A percentile compares a stretch with the other conserved stretches of the same genome.
phyloP scores from a whole-genome alignment of 2,329 filamentous ascomycete genomes.

The Epichloe typhina region DNA sequence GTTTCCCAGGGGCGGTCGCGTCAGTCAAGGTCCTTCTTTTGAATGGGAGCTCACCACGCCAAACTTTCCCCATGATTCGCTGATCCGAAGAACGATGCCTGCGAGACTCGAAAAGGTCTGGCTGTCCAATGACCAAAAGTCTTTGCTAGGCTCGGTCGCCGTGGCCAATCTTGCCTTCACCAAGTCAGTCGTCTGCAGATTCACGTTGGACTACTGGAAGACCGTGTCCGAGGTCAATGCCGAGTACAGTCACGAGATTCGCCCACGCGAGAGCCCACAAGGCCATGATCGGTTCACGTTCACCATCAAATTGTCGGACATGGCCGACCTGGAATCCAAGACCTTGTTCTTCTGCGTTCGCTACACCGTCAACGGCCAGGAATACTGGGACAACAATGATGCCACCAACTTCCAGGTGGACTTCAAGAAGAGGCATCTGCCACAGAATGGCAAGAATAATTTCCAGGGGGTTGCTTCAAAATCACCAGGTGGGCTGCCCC shows the following conservation, averaged over 20 bases:
- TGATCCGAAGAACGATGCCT: slow-evolving; percentile 46
- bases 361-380: slow-evolving; percentile 70
- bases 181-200: slow-evolving; percentile 80
- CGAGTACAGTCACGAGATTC: slow-evolving; percentile 74
- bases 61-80: slow-evolving; percentile 57
- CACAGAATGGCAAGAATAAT: slow-evolving; percentile 44
- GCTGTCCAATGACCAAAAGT: slow-evolving; percentile 79
- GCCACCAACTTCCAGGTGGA: slow-evolving; percentile 85
- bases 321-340: slow-evolving; percentile 83
- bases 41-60: slow-evolving; percentile 81
- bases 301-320: slow-evolving; percentile 82
- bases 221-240: slow-evolving; percentile 88
- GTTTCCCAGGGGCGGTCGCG: slow-evolving; percentile 41
- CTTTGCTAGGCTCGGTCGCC: slow-evolving; percentile 66
- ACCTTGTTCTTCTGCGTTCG: slow-evolving; percentile 85
- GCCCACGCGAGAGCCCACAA: slow-evolving; percentile 48
- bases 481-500: slow-evolving; percentile 43
- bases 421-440: slow-evolving; percentile 67
- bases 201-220: slow-evolving; percentile 97
- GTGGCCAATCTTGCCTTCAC: slow-evolving; percentile 84
- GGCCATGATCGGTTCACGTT: slow-evolving; percentile 86
- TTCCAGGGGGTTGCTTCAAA: slow-evolving; percentile 39
- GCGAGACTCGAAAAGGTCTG: slow-evolving; percentile 79
- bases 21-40: slow-evolving; percentile 36
- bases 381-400: slow-evolving; percentile 93